Conservation (phyloP, 2,329 filamentous ascomycete species). For the Fusarium sp. region DNA sequence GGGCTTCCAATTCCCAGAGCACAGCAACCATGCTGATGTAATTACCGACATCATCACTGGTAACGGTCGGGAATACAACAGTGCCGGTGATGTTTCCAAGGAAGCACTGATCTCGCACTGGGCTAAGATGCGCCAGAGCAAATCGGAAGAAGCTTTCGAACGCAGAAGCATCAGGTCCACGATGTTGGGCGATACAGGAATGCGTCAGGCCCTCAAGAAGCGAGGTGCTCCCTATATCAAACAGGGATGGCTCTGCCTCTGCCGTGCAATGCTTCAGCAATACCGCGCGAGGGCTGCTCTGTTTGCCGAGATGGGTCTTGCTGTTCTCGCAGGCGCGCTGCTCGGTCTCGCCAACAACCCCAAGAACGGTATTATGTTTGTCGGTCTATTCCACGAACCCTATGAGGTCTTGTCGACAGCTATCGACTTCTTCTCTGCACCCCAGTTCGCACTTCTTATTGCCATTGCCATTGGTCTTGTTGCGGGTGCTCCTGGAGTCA, state of each 20-base stretch:
- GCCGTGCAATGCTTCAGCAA: constrained; percentile 66
- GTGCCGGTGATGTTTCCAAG: constrained; percentile 57
- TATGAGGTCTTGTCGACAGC: constrained; percentile 63
- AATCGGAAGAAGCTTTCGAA: constrained; percentile 15
- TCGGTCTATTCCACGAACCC: constrained; percentile 60
- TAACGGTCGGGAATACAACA: constrained; percentile 63
- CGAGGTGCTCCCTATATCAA: constrained; percentile 60
- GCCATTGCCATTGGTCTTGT: constrained; percentile 67
- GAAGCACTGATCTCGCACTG: constrained; percentile 62
- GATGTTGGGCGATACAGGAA: constrained; percentile 45
- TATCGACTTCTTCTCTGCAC: constrained; percentile 60
- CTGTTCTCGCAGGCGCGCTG: constrained; percentile 61
- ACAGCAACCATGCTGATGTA: constrained; percentile 65
- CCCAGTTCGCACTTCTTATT: constrained; percentile 63
- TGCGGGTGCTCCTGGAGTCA: constrained; percentile 62
- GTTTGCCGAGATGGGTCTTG: constrained; percentile 65
- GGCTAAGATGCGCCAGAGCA: constrained; percentile 46
- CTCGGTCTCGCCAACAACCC: constrained; percentile 64
- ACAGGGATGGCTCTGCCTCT: constrained; percentile 64
- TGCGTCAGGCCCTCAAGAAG: constrained; percentile 58
- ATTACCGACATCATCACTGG: constrained; percentile 72
- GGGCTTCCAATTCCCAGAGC: constrained; percentile 61
- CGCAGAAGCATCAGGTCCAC: constrained; percentile 37
- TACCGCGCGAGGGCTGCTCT: constrained; percentile 62
- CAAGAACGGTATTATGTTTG: constrained; percentile 63